Percentiles rank a stretch among this genome's conserved stretches.
Evolutionary conservation across 83 land plant species (phyloP).

Genomic region (Picea mariana): DNA sequence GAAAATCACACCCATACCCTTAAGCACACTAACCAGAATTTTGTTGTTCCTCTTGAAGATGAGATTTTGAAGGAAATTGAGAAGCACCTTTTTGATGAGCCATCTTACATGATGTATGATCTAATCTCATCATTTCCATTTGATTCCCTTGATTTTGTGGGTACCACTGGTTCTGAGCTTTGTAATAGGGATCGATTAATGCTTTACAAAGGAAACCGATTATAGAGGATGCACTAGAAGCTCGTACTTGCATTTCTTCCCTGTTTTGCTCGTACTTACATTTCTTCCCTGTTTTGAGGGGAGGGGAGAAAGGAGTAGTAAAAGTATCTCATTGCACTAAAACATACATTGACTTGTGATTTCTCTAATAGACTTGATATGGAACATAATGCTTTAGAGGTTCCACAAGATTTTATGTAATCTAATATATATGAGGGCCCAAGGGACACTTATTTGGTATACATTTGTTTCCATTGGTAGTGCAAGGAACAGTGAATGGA

Average conservation of each 20-base stretch:
- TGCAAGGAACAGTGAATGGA: no score
- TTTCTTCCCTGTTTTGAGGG: background rate
- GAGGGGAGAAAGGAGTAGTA: background rate
- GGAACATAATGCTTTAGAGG: no score
- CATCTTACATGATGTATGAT: background rate
- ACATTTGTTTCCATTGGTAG: no score
- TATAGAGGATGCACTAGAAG: background rate
- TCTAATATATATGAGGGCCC: no score
- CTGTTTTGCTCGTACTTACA: no score
- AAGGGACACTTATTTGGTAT: no score
- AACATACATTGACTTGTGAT: background rate
- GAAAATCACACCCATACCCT: background rate
- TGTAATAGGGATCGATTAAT: background rate
- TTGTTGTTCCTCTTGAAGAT: background rate
- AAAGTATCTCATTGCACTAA: background rate
- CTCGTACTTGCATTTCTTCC: slow-evolving; percentile 4
- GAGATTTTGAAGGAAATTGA: background rate
- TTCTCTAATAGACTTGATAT: background rate
- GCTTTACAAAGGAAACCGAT: background rate
- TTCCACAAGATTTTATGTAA: no score
- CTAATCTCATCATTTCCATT: background rate
- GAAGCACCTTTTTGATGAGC: background rate
- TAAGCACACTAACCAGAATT: background rate
- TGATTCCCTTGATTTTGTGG: background rate
- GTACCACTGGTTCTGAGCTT: no score